Evolutionary conservation across 2,329 filamentous ascomycete genomes (phyloP), one percentile per base, ranked within the genome.

Genomic region (Rhynchosporium graminicola): DNA sequence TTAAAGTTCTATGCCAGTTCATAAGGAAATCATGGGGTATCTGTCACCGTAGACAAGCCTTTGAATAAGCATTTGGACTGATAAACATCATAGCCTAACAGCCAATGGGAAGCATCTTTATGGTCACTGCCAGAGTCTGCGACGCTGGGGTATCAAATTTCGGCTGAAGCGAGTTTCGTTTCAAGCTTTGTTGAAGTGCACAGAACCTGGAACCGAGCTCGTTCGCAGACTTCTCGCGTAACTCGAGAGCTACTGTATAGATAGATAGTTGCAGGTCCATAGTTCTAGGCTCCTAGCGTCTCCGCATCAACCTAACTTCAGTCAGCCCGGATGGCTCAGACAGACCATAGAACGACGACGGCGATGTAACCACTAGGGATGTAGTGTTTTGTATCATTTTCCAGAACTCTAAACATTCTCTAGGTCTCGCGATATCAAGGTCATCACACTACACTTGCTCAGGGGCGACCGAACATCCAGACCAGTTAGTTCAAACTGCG

Each of bases 301-400:
- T 15, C 46, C 26, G 46, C 46, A 26, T 48, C 28, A 48, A 29
- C 7, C 4, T 29, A 48, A 47, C 45, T 15, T 47, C 45, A 12
- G 12, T 40, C 36, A 40, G 36, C 36, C 12, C 36, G 36, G 36
- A 12, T 40, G 36, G 36, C 36, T 43, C 15, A 26, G 29, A 26
- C 26, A 29, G 20, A 29, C 46, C 46, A 12, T 31, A 48, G 46
- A 29, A 29, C 20, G 26, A 29, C 26, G 26, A 28, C 46, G 20
- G 46, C 46, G 46, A 48, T 48, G 46, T 48, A 28, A 48, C 46
- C 15, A 29, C 46, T 48, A 48, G 46, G 46, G 46, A 48, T 48
- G 46, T 26, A 12, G 26, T 48, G 46, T 48, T 48, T 48, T 48
- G 26, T 13, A 29, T 48, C 12, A 13, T 29, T 29, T 48, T 48